Base-by-base conservation (phyloP, 495 filamentous ascomycete species). In the Hyaloscypha finlandica region DNA sequence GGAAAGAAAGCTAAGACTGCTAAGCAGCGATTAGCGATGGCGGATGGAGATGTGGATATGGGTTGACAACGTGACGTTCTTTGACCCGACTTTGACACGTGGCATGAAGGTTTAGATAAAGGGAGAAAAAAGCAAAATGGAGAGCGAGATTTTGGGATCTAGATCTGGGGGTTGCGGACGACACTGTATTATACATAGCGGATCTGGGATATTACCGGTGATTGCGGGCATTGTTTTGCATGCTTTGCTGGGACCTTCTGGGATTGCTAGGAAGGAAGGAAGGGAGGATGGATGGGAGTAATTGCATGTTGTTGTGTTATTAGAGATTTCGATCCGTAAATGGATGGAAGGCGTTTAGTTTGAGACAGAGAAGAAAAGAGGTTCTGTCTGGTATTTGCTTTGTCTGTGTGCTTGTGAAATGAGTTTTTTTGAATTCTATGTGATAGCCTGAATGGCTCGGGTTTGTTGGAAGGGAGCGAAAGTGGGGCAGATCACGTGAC, bases 1-100 rank as follows among this genome's bases (percentile, higher is more conserved):
- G 66, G 48, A 2, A 94, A 97, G 83, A 92, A 94, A 75, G 93
- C 93, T 12, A 97, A 96, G 81, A 96, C 92, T 48, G 88, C 90
- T 4, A 94, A 96, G 77, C 92, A 97, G 78, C 83, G 92, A 69
- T 85, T 97, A 57, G 90, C 91, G 33, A 89, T 97, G 71, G 92
- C 93, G 20, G 93, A 97, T 74, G 93, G 92, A 29, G 85, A 90
- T 58, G 81, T 81, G n/a, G 84, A 77, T 55, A 66, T 72, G 69
- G 71, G 64, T 25, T 20, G 33, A 37, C 3, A 8, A 16, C 19
- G 39, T 25, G 35, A 1, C 35, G 8, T 37, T 3, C 8, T 37
- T 48, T 19, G 3, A 48, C 42, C 42, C 16, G 9, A 12, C 9
- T 48, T 48, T 48, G 42, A 6, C 42, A 48, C 14, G 42, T 48